Conservation (phyloP, 805 yeast genomes). For the baker's yeast (Saccharomyces cerevisiae) region DNA sequence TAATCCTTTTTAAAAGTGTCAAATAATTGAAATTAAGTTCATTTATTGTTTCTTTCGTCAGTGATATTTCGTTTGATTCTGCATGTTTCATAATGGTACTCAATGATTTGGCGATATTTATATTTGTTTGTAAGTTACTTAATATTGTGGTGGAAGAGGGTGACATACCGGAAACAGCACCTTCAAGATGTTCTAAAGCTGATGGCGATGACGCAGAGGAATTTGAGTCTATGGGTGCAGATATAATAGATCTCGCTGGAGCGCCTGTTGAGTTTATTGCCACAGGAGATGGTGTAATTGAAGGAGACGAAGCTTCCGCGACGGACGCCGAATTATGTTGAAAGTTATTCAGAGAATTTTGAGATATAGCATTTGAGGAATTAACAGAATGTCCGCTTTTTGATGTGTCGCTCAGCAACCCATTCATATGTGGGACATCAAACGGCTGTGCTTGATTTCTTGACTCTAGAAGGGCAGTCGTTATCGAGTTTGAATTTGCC, state of each 20-base stretch:
- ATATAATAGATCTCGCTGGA: constrained; percentile 1
- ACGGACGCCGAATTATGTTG: constrained; percentile 4
- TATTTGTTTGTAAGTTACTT: constrained; percentile 15
- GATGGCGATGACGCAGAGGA: neutral
- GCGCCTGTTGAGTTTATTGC: constrained; percentile 3
- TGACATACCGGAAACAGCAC: neutral
- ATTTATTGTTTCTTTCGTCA: constrained; percentile 21
- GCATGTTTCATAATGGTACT: constrained; percentile 25
- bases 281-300: constrained; percentile 1
- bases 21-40: constrained; percentile 23
- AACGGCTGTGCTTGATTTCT: neutral
- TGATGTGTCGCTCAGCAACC: neutral
- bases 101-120: constrained; percentile 27
- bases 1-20: constrained; percentile 19
- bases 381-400: neutral
- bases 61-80: constrained; percentile 22
- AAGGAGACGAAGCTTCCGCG: constrained; percentile 1
- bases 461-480: neutral
- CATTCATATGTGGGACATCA: neutral
- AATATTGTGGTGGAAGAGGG: neutral
- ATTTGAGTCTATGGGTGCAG: neutral
- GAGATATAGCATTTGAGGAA: neutral
- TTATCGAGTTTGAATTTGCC: neutral
- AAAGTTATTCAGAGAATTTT: neutral
- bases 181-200: neutral